Evolutionary conservation across 306 rosid genomes (phyloP), one percentile per base, ranked within the genome.

Genomic region (Rosa chinensis): DNA sequence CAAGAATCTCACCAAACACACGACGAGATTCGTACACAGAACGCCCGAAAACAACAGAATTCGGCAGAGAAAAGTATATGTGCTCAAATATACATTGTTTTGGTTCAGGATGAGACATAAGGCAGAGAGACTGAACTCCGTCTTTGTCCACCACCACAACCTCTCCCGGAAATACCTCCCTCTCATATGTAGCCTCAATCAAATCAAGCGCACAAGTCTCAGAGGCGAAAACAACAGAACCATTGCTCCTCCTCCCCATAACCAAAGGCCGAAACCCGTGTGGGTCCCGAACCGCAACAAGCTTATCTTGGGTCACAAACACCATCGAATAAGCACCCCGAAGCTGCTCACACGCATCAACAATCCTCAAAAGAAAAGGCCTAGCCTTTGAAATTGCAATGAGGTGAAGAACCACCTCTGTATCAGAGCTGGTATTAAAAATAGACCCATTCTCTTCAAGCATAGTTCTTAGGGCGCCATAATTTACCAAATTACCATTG

Each of bases 141-240:
- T 84, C 83, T 10, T 91, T 85, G 42, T 96, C 99, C 1, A 90
- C 98, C 10, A 96, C 97, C 42, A 96, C n/a, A 55, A 96, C 89
- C 77, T 96, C 99, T 20, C 99, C 97, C 20, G 99, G 99, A 66
- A 11, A 81, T 2, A 96, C 98, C 53, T 96, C 99, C 28, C 99
- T 88, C 78, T 96, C 99, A 28, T 96, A 96, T 1, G 97, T 90
- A 2, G 99, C 99, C 73, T 91, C 98, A 69, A 96, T 93, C 89
- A 96, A 88, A 85, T 96, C 98, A 43, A 96, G 98, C 0, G 99
- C 99, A 77, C 98, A 96, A 53, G 98, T 96, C 70, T 96, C 99
- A 9, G 99, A 96, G 2, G 99, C 99, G 78, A 96, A 91, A 1
- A 96, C 99, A n/a, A 96, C 85, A 37, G 98, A 89, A 45, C 99